Evolutionary conservation across 2,329 filamentous ascomycete species (phyloP).

Genomic region (Periconia macrospinosa): DNA sequence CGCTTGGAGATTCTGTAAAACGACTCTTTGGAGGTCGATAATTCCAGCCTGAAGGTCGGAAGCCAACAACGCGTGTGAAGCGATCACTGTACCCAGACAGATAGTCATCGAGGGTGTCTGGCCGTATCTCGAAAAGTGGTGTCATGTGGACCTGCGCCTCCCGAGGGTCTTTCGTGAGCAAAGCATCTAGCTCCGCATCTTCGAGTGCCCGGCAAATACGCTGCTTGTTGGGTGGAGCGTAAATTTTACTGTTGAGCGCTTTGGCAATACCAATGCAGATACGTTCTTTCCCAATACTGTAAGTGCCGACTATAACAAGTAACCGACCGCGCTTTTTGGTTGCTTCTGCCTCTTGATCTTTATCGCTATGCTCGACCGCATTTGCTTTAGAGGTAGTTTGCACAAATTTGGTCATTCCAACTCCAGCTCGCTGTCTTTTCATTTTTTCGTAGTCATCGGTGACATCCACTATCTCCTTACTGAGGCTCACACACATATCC

Average conservation of each 20-base stretch:
- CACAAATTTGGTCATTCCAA: conserved; percentile 66
- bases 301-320: conserved; percentile 91
- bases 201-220: conserved; percentile 82
- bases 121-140: conserved; percentile 87
- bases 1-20: conserved; percentile 63
- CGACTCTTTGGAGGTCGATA: conserved; percentile 73
- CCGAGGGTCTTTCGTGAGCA: conserved; percentile 77
- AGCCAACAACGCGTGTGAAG: conserved; percentile 85
- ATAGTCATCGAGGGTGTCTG: conserved; percentile 90
- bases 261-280: conserved; percentile 91
- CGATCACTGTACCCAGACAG: conserved; percentile 76
- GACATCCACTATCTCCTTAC: conserved; percentile 64
- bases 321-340: conserved; percentile 64
- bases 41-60: conserved; percentile 92
- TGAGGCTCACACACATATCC: conserved; percentile 79
- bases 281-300: conserved; percentile 96
- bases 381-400: conserved; percentile 45
- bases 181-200: conserved; percentile 75
- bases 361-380: conserved; percentile 40
- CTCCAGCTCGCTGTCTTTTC: conserved; percentile 57
- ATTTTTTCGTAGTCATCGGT: conserved; percentile 59
- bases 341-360: conserved; percentile 9
- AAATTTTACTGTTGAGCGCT: conserved; percentile 86
- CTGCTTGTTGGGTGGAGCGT: conserved; percentile 79
- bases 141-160: conserved; percentile 98